Conservation (phyloP, 106 monocot genomes). For the Platanthera zijinensis region DNA sequence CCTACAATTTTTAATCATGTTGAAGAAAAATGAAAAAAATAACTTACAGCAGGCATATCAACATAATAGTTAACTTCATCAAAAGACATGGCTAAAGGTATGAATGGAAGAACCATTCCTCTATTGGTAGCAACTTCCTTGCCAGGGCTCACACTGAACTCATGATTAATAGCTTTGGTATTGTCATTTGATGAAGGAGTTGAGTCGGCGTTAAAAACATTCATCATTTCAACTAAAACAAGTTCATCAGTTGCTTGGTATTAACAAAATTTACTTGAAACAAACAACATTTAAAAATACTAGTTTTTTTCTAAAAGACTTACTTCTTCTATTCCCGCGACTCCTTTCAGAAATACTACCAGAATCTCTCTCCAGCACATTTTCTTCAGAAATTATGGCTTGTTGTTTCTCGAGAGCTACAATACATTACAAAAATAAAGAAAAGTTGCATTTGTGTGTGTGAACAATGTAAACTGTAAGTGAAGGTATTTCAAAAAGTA, state of each 20-base stretch:
- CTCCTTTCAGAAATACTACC: background rate
- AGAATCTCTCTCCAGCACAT: background rate
- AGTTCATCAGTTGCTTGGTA: background rate
- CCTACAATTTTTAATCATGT: too few species aligned
- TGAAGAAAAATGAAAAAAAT: background rate
- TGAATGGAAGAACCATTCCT: conserved; percentile 75
- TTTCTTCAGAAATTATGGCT: conserved; percentile 51
- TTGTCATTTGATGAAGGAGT: background rate
- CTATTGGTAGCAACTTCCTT: conserved; percentile 13
- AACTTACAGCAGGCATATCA: conserved; percentile 60
- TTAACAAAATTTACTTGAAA: too few species aligned
- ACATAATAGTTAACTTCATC: conserved; percentile 55
- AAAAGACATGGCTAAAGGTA: conserved; percentile 59
- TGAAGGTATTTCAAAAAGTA: too few species aligned
- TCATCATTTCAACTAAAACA: conserved; percentile 27
- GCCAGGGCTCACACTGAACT: background rate
- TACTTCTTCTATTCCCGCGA: background rate
- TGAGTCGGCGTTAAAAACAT: conserved; percentile 1
- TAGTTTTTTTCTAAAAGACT: background rate
- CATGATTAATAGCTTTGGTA: background rate
- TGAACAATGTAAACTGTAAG: too few species aligned
- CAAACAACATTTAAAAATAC: background rate
- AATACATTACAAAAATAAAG: background rate
- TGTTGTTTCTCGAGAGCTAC: conserved; percentile 40
- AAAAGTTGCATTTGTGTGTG: background rate